phyloP scores from a whole-genome alignment of 805 yeast genomes.

The Ogataea trehaloabstinens region DNA sequence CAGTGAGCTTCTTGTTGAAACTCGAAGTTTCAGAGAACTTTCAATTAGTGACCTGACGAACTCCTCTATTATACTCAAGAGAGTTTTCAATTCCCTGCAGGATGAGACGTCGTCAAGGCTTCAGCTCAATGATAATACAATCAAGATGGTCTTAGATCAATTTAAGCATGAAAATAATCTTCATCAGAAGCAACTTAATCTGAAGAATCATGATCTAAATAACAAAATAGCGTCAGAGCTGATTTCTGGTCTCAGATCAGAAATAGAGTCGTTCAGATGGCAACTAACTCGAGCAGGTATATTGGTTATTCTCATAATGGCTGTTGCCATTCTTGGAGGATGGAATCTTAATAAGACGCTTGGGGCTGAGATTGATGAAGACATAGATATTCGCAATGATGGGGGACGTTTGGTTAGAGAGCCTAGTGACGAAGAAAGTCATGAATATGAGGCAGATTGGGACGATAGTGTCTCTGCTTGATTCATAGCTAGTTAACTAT shows the following conservation, averaged over 20 bases:
- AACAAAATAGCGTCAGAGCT: conserved; percentile 82
- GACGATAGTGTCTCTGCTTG: conserved; percentile 33
- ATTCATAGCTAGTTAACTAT: background rate
- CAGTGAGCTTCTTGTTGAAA: conserved; percentile 78
- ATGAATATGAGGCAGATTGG: conserved; percentile 55
- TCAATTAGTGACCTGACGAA: conserved; percentile 67
- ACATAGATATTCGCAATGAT: conserved; percentile 7
- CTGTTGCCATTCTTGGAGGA: conserved; percentile 59
- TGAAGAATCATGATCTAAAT: conserved; percentile 76
- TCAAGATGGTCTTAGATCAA: conserved; percentile 77
- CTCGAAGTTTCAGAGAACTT: conserved; percentile 66
- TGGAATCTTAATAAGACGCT: conserved; percentile 38
- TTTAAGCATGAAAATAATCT: conserved; percentile 82
- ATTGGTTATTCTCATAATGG: conserved; percentile 66
- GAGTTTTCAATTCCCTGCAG: conserved; percentile 67
- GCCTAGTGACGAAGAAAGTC: conserved; percentile 51
- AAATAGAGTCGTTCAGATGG: conserved; percentile 90
- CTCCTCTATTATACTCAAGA: conserved; percentile 64
- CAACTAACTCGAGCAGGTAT: conserved; percentile 87
- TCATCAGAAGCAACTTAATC: conserved; percentile 62
- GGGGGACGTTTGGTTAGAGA: conserved; percentile 42
- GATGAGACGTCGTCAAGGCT: conserved; percentile 69
- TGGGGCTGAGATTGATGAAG: conserved; percentile 13
- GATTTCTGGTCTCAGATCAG: conserved; percentile 77
- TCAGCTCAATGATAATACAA: conserved; percentile 63